A percentile compares a stretch with the other conserved stretches of the same genome.
Conservation (phyloP, 768 basidiomycete species). For the Gloeostereum incarnatum region DNA sequence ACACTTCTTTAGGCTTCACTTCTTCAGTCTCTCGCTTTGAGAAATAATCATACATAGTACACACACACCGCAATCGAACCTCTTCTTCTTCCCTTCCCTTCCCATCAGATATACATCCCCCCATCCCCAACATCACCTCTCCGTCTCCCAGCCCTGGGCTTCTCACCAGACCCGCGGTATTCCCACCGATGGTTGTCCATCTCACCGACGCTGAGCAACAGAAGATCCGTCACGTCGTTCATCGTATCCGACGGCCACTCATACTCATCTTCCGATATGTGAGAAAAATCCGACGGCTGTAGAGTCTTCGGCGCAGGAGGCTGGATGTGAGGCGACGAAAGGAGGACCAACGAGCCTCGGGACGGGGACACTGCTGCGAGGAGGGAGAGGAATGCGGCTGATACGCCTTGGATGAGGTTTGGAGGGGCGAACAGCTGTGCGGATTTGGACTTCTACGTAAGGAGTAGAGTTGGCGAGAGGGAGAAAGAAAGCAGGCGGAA, state of each 20-base stretch:
- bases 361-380: slow-evolving; percentile 12
- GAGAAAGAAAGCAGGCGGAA: neutral
- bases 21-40: too few relatives aligned
- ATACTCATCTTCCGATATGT: slow-evolving; percentile 20
- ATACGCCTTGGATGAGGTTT: slow-evolving; percentile 45
- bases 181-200: neutral
- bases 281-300: slow-evolving; percentile 19
- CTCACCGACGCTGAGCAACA: slow-evolving; percentile 24
- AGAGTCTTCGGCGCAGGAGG: slow-evolving; percentile 31
- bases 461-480: neutral
- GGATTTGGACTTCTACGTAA: slow-evolving; percentile 3
- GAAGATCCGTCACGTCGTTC: slow-evolving; percentile 22
- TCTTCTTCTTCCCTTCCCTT: too few relatives aligned
- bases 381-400: slow-evolving; percentile 42
- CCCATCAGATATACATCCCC: too few relatives aligned
- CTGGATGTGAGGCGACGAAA: slow-evolving; percentile 37
- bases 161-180: neutral
- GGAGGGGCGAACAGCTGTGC: slow-evolving; percentile 39
- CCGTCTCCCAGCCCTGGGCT: too few relatives aligned
- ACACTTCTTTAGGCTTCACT: too few relatives aligned
- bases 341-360: slow-evolving; percentile 28
- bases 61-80: too few relatives aligned
- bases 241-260: slow-evolving; percentile 27
- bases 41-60: too few relatives aligned
- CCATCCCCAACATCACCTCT: too few relatives aligned